Percentiles rank a stretch among this genome's conserved stretches.
These are phyloP conservation scores for Berberis vulgaris DNA, from an alignment of 164 flowering plant species.

Conservation along the genomic window DNA sequence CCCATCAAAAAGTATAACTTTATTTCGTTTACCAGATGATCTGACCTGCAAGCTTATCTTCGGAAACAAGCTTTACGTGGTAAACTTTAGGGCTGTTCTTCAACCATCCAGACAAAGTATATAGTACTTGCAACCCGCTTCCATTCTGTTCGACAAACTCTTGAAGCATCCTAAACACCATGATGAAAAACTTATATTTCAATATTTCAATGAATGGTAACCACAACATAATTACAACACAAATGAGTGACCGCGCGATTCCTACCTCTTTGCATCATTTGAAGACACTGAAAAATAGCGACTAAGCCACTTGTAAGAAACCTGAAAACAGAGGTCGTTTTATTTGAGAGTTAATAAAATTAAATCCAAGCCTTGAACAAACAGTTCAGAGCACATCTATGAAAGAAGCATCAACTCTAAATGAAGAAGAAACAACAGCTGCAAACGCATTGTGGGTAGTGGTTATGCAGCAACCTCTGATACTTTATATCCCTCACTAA, in stretches of 20 bases:
- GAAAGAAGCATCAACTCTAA: too few species aligned
- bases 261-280: constrained; percentile 73
- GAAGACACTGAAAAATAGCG: constrained; percentile 79
- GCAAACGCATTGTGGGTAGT: too few species aligned
- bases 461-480: too few species aligned
- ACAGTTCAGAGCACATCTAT: too few species aligned
- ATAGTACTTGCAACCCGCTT: constrained; percentile 50
- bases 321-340: constrained; percentile 30
- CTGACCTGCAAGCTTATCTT: constrained; percentile 60
- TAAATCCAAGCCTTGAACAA: too few species aligned
- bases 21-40: not conserved
- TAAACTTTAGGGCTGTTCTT: constrained; percentile 47
- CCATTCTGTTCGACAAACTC: constrained; percentile 64
- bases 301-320: constrained; percentile 94
- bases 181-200: not conserved
- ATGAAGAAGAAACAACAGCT: too few species aligned
- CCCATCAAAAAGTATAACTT: not conserved
- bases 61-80: constrained; percentile 58
- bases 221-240: not conserved
- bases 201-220: constrained; percentile 2
- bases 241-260: not conserved
- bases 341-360: not conserved
- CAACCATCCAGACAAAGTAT: constrained; percentile 66
- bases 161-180: constrained; percentile 53
- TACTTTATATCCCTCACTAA: too few species aligned